Conservation (phyloP, 495 filamentous ascomycete species). For the Penicillium maclennaniae region DNA sequence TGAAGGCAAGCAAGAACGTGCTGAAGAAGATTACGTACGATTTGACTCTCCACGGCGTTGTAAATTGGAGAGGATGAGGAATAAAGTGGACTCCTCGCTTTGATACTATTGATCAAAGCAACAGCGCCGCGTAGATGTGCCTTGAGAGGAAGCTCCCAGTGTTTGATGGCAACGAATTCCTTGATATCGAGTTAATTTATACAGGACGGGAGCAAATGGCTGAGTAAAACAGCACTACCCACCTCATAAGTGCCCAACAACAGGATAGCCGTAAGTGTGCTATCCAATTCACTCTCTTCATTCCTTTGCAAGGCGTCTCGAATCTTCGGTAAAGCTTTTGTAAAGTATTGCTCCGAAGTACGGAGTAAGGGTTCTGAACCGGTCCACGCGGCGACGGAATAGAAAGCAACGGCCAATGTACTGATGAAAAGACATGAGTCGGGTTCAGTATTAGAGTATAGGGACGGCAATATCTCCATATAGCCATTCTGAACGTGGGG, state of each 20-base stretch:
- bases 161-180: slow-evolving; percentile 31
- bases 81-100: slow-evolving; percentile 10
- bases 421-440: slow-evolving; percentile 51
- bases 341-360: slow-evolving; percentile 33
- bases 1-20: neutral
- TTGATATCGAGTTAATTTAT: slow-evolving; percentile 5
- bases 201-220: too few species aligned
- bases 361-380: slow-evolving; percentile 39
- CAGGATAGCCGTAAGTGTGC: slow-evolving; percentile 58
- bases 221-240: slow-evolving; percentile 8
- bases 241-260: slow-evolving; percentile 65
- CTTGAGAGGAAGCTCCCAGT: slow-evolving; percentile 19
- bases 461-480: slow-evolving; percentile 52
- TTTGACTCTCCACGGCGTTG: slow-evolving; percentile 29
- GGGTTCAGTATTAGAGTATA: slow-evolving; percentile 43
- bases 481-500: slow-evolving; percentile 29
- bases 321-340: slow-evolving; percentile 50
- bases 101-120: slow-evolving; percentile 30
- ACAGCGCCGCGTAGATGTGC: slow-evolving; percentile 34
- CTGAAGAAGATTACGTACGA: slow-evolving; percentile 21
- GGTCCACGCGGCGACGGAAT: slow-evolving; percentile 41
- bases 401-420: slow-evolving; percentile 59
- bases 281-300: slow-evolving; percentile 45
- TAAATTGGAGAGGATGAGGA: slow-evolving; percentile 17
- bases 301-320: slow-evolving; percentile 51